A percentile compares a stretch with the other conserved stretches of the same genome.
Conservation (phyloP, 2,329 filamentous ascomycete genomes). For the Penicillium sp. region DNA sequence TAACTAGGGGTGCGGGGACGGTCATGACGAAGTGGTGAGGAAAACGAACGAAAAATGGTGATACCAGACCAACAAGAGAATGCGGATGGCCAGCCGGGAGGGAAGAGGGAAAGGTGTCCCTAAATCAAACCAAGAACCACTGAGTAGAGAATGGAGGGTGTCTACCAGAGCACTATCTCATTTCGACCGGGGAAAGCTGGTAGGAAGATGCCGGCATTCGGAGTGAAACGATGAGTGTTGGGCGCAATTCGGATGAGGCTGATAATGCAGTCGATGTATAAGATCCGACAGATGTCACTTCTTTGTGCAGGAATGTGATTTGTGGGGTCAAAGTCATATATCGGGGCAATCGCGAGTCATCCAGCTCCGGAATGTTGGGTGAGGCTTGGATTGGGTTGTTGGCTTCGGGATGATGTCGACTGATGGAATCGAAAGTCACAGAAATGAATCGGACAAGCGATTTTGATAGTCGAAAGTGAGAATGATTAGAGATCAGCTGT, state of each 20-base stretch:
- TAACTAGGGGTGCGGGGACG: slow-evolving; percentile 71
- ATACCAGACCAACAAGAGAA: slow-evolving; percentile 40
- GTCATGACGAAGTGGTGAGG: slow-evolving; percentile 61
- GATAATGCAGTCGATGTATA: background rate
- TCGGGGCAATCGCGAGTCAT: slow-evolving; percentile 7
- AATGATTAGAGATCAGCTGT: background rate
- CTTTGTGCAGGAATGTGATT: background rate
- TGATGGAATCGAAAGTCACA: slow-evolving; percentile 2
- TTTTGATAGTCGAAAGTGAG: background rate
- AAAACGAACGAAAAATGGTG: slow-evolving; percentile 23
- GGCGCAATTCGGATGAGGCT: background rate
- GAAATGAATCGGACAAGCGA: slow-evolving; percentile 7
- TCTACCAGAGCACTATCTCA: slow-evolving; percentile 49
- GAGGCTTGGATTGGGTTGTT: background rate
- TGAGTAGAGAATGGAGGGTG: slow-evolving; percentile 33
- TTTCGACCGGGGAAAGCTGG: slow-evolving; percentile 24
- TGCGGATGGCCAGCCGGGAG: slow-evolving; percentile 36
- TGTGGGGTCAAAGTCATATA: slow-evolving; percentile 6
- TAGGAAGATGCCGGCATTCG: slow-evolving; percentile 11
- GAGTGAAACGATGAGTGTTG: background rate
- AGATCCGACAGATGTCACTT: slow-evolving; percentile 6
- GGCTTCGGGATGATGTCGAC: background rate
- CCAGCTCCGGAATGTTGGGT: slow-evolving; percentile 13
- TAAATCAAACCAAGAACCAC: slow-evolving; percentile 21
- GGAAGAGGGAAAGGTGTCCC: slow-evolving; percentile 4